phyloP scores from a whole-genome alignment of 179 eudicot genomes.

The Patellifolia procumbens region DNA sequence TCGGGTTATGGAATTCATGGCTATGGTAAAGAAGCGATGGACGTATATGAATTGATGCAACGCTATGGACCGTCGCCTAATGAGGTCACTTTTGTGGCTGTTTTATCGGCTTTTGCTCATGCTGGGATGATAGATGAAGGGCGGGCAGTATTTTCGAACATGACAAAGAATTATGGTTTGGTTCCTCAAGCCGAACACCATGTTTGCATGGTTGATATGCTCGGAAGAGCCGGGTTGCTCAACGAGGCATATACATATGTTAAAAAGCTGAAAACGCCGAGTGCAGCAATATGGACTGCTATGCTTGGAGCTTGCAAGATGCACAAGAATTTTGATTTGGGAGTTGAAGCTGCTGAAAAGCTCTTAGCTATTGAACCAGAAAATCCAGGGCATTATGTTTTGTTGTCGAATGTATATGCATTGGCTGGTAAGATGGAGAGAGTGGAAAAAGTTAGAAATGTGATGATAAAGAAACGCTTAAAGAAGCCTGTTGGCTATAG shows the following conservation, averaged over 20 bases:
- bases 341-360: constrained; percentile 34
- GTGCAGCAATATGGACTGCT: constrained; percentile 38
- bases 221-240: constrained; percentile 41
- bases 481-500: constrained; percentile 41
- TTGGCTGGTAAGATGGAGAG: constrained; percentile 38
- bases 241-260: constrained; percentile 30
- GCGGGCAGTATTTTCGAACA: constrained; percentile 22
- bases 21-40: constrained; percentile 36
- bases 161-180: constrained; percentile 27
- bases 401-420: constrained; percentile 38
- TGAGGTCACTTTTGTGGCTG: constrained; percentile 34
- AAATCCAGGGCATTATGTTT: constrained; percentile 38
- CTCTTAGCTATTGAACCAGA: constrained; percentile 36
- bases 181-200: constrained; percentile 31
- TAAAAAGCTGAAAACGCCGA: constrained; percentile 18
- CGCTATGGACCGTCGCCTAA: constrained; percentile 23
- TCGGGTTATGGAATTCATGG: constrained; percentile 42
- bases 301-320: constrained; percentile 41
- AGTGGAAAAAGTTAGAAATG: constrained; percentile 30
- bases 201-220: constrained; percentile 41
- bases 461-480: constrained; percentile 28
- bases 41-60: constrained; percentile 27
- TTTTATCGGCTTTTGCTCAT: constrained; percentile 41
- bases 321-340: constrained; percentile 34
- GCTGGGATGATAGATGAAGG: constrained; percentile 37